A percentile compares a stretch with the other conserved stretches of the same genome.
phyloP scores from a whole-genome alignment of 1,284 basidiomycete species.

The Amylostereum areolatum region DNA sequence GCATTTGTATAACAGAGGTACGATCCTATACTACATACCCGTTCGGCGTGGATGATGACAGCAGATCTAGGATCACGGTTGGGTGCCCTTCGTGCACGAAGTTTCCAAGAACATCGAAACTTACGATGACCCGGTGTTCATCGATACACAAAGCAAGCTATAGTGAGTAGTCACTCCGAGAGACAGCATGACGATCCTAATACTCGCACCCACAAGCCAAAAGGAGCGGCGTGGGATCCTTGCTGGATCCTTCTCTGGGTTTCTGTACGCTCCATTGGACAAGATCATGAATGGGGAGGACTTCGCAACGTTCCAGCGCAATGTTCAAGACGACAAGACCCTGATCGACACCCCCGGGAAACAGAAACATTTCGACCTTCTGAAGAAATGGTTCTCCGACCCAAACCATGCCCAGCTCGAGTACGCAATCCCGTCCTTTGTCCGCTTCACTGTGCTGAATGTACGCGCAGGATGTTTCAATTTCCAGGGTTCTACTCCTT shows the following conservation, averaged over 20 bases:
- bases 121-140: background rate
- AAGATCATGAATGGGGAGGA: background rate
- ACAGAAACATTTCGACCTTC: background rate
- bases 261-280: background rate
- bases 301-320: background rate
- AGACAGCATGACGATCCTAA: background rate
- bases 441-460: background rate
- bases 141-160: background rate
- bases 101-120: background rate
- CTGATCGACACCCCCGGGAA: background rate
- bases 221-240: constrained; percentile 1
- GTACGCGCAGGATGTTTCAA: background rate
- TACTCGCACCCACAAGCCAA: background rate
- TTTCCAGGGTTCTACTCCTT: background rate
- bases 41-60: background rate
- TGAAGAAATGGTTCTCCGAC: constrained; percentile 2
- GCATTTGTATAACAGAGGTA: background rate
- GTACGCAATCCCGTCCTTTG: background rate
- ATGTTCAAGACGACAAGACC: background rate
- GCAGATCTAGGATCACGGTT: constrained; percentile 2
- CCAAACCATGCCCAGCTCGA: constrained; percentile 2
- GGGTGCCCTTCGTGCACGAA: background rate
- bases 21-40: background rate
- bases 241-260: background rate
- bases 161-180: background rate